These are phyloP conservation scores for Cladophialophora bantiana DNA, from an alignment of 2,329 filamentous ascomycete genomes.

Conservation along the genomic window DNA sequence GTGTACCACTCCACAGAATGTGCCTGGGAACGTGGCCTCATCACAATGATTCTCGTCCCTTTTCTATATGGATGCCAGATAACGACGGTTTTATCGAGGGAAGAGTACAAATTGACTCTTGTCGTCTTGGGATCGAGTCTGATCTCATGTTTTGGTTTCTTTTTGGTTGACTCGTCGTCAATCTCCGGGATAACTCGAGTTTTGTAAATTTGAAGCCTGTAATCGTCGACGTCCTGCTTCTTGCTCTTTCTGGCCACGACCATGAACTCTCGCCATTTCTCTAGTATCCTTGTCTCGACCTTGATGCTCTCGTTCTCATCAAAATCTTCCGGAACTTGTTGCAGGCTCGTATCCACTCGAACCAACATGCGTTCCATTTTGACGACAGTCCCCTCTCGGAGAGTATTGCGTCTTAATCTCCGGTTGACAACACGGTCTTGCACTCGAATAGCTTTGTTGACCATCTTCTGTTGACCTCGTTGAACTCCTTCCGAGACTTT, in stretches of 20 bases:
- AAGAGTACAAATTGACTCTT: conserved; percentile 68
- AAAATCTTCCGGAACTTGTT: conserved; percentile 65
- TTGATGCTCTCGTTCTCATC: conserved; percentile 68
- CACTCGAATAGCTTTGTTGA: conserved; percentile 48
- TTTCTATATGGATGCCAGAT: conserved; percentile 63
- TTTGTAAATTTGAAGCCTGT: conserved; percentile 67
- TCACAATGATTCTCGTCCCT: conserved; percentile 67
- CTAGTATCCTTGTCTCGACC: conserved; percentile 63
- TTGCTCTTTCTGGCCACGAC: conserved; percentile 67
- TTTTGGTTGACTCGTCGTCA: conserved; percentile 60
- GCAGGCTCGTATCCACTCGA: conserved; percentile 62
- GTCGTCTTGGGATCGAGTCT: conserved; percentile 60
- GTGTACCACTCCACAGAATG: conserved; percentile 74
- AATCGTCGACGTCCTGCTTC: conserved; percentile 59
- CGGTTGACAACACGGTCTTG: conserved; percentile 47
- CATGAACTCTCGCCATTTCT: conserved; percentile 71
- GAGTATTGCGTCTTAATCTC: conserved; percentile 47
- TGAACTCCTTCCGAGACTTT: conserved; percentile 54
- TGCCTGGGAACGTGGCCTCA: conserved; percentile 66
- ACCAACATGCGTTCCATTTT: conserved; percentile 75
- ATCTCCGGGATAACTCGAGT: conserved; percentile 69
- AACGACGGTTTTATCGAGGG: conserved; percentile 71
- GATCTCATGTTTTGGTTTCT: conserved; percentile 65
- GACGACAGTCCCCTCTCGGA: conserved; percentile 66
- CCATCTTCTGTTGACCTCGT: conserved; percentile 50